Base-by-base conservation (phyloP, 768 basidiomycete genomes). In the Filobasidium wieringae region DNA sequence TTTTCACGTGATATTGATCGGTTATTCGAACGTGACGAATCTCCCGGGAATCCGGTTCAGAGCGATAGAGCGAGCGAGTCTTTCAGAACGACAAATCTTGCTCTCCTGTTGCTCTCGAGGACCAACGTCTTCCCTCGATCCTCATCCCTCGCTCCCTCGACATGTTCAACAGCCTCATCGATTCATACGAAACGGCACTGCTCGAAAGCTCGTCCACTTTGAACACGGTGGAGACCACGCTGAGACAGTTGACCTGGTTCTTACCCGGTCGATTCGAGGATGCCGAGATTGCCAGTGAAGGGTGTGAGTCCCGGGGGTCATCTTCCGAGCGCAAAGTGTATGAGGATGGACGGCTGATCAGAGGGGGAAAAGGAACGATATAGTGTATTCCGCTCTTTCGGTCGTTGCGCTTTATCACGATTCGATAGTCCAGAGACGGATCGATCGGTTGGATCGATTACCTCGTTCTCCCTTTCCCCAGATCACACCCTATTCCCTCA, bases 231-330 rank as follows among this genome's bases (percentile, higher is more conserved):
- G 93, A 97, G 74, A 88, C 86, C 17, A 83, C 86, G 27, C 75
- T 97, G 63, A 79, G 89, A 63, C 91, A 89, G 36, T 76, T 96
- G 58, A 91, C 90, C 45, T 97, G 92, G 91, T 84, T 97, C 66
- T 77, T 97, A 41, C 93, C 93, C 8, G 92, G 92, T 60, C 81
- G 91, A 63, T 96, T 97, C 80, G 90, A 89, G 75, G 92, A 96
- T 79, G 90, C 91, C 45, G 92, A 96, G 73, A 78, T 97, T 51
- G 91, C 88, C 59, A 90, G 89, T 12, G 93, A 97, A 81, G 82
- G 86, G 68, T 78, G 92, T 93, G 64, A 80, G 90, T 87, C 61
- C 6, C 5, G 22, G 8, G 17, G 22, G 39, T 30, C 53, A 26
- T 54, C 53, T 27, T 30, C 26, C 26, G 19, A 32, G 15, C 3